phyloP scores from a whole-genome alignment of 805 yeast species.

The Cyberlindnera nakhonratchasimensis region DNA sequence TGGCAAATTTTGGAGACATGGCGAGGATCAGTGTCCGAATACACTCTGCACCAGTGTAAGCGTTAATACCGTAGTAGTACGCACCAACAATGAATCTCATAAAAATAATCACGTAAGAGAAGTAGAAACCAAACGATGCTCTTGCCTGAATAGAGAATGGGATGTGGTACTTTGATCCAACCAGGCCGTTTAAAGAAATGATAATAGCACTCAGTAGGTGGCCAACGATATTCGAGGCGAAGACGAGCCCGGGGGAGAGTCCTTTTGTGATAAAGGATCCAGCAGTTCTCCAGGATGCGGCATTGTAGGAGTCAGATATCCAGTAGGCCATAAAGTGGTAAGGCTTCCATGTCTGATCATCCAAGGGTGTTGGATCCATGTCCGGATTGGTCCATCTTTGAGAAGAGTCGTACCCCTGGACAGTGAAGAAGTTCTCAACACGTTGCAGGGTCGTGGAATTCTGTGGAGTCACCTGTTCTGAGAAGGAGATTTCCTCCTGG shows the following conservation, averaged over 20 bases:
- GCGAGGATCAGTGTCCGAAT: constrained; percentile 15
- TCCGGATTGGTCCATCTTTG: constrained; percentile 12
- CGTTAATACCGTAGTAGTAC: constrained; percentile 19
- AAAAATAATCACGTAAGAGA: constrained; percentile 13
- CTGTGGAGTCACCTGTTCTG: background rate
- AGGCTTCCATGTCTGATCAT: constrained; percentile 15
- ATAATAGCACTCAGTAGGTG: constrained; percentile 9
- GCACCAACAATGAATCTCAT: constrained; percentile 17
- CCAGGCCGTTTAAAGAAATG: constrained; percentile 13
- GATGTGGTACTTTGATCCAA: constrained; percentile 15
- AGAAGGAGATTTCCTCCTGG: constrained; percentile 1
- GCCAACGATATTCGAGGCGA: constrained; percentile 9
- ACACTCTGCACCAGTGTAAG: constrained; percentile 20
- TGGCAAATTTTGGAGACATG: constrained; percentile 17
- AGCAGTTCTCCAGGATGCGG: constrained; percentile 18
- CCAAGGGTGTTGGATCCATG: constrained; percentile 15
- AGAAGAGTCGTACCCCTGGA: background rate
- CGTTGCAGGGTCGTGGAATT: background rate
- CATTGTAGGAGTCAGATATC: constrained; percentile 17
- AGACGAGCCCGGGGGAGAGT: constrained; percentile 13
- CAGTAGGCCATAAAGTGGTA: constrained; percentile 17
- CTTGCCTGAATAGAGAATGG: constrained; percentile 17
- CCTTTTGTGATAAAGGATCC: constrained; percentile 16
- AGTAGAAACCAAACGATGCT: constrained; percentile 18
- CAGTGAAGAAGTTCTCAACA: constrained; percentile 3